Evolutionary conservation across 1,284 basidiomycete genomes (phyloP), one percentile per base, ranked within the genome.

Genomic region (Ceratobasidium theobromae): DNA sequence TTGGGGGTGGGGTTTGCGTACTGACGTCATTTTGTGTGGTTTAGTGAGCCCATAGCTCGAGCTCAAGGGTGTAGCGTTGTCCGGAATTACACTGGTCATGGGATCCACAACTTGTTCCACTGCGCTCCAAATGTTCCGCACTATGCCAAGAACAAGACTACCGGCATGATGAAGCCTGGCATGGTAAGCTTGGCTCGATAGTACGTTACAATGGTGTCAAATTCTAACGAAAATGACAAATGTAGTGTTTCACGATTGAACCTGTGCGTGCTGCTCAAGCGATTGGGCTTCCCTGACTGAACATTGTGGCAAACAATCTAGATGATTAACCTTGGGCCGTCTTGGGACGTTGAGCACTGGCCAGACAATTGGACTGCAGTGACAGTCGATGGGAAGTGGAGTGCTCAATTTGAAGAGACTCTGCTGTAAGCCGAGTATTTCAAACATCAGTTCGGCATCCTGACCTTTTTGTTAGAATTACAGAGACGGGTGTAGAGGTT

Each of bases 341-440:
- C 81, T 70, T 87, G 84, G 85, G 82, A 82, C 48, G 82, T 86
- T 58, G 79, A 86, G 14, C 91, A 93, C 75, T 93, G 91, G 91
- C 87, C 88, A 25, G 91, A 93, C 75, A 87, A 92, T 73, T 98
- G 95, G 95, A 98, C 95, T 1, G 93, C 94, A 0, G 91, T 91
- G 18, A 98, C 95, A 1, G 76, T 82, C 1, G 95, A 98, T 76
- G 95, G 95, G 30, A 89, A 89, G 75, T 82, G 83, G 68, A 94
- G 90, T 70, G 95, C 95, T 4, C 95, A 98, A 73, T 98, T 97
- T 73, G 95, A 98, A 76, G 95, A 98, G 73, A 97, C 95, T 0
- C 78, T 91, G 43, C 76, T 98, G 89, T 94, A 72, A 73, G 90
- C 81, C 53, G 55, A 32, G 32, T 52, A 51, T 23, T 53, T 67